Conservation (phyloP, 2,329 filamentous ascomycete genomes). For the Fusarium zealandicum region DNA sequence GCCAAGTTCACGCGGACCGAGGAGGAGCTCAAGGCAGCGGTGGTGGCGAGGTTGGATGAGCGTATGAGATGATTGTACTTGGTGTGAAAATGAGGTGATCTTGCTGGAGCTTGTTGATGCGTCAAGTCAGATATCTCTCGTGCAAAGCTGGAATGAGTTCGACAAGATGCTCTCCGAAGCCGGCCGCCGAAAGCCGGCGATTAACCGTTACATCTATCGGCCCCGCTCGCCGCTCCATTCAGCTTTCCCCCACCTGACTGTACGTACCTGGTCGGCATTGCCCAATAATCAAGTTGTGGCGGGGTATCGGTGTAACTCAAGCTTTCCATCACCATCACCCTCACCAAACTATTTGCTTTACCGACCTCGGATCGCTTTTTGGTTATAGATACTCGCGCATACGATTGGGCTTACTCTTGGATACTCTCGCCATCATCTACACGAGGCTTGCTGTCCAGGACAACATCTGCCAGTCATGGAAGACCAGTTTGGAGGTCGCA, state of each 20-base stretch:
- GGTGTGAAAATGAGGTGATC: too few species aligned
- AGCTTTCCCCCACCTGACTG: constrained; percentile 7
- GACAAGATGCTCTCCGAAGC: too few species aligned
- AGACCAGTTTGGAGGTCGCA: constrained; percentile 67
- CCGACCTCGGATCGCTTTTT: neutral
- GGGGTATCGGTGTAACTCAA: constrained; percentile 31
- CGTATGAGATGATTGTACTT: neutral
- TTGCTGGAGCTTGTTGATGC: too few species aligned
- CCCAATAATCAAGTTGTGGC: constrained; percentile 25
- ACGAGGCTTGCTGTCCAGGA: neutral
- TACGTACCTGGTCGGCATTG: too few species aligned
- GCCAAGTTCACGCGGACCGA: constrained; percentile 54
- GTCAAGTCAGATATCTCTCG: too few species aligned
- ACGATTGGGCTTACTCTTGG: constrained; percentile 3
- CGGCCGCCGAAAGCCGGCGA: too few species aligned
- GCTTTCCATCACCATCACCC: constrained; percentile 8
- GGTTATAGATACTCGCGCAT: neutral
- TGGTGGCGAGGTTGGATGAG: constrained; percentile 37
- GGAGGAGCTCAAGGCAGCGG: constrained; percentile 48
- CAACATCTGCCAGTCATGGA: constrained; percentile 54
- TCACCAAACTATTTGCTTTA: constrained; percentile 1
- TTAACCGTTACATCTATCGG: neutral
- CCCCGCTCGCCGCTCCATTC: constrained; percentile 8
- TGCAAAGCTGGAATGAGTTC: too few species aligned
- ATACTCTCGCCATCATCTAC: neutral